Base-by-base conservation (phyloP, 1,139 yeast species). In the Scheffersomyces quercinus region DNA sequence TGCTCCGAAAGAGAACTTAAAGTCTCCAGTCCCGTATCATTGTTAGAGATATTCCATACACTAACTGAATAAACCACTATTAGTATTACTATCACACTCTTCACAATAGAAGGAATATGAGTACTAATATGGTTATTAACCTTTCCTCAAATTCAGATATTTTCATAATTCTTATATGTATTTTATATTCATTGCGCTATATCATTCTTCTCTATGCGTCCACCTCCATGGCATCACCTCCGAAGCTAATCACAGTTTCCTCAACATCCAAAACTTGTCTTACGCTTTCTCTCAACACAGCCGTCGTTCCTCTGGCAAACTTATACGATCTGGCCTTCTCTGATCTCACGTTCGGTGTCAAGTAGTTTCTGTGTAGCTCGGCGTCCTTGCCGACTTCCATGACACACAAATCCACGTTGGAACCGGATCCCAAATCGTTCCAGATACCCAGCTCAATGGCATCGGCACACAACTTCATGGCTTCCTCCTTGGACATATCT, bases 381-480 rank as follows among this genome's bases (percentile, higher is more conserved):
- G 98, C 96, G 64, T 88, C 95, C 62, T 88, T 83, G 50, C 95
- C 97, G 36, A 79, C 71, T 68, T 91, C 97, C 95, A 93, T 89
- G 29, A 93, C 97, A 73, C 98, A 93, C 51, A 93, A 75, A 65
- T 93, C 99, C 24, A 93, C 98, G 60, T 93, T 93, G 29, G 98
- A 91, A 62, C 99, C 99, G 2, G 98, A 91, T 38, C 99, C 99
- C 65, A 93, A 79, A 76, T 93, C 99, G 69, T 93, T 93, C 97
- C 97, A 93, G 60, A 93, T 91, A 79, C 99, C 99, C 29, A 97
- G 89, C 68, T 88, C 89, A 60, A 93, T 93, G 36, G 99, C 99
- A 54, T 88, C 90, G 5, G 97, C 78, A 51, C 97, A 93, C 47
- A 93, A 77, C 52, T 81, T 81, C 70, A 91, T 83, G 16, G 98